These are phyloP conservation scores for Pyronema omphalodes DNA, from an alignment of 495 filamentous ascomycete genomes.

Conservation along the genomic window DNA sequence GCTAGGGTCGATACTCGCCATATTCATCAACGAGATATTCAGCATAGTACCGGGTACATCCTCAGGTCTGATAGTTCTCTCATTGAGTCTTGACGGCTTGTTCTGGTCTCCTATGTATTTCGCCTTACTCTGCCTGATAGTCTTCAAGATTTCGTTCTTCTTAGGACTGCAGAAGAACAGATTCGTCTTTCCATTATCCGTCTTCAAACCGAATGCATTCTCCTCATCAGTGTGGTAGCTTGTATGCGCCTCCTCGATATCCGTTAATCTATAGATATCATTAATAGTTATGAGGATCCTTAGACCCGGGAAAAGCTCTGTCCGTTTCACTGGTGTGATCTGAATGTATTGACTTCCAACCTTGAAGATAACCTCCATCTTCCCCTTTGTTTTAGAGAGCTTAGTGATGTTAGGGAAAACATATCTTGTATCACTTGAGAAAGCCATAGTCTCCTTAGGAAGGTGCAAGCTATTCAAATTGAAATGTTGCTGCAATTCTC, in stretches of 20 bases:
- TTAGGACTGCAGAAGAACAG: conserved; percentile 47
- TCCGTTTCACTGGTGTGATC: conserved; percentile 45
- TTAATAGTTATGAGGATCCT: conserved; percentile 42
- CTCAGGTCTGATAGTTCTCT: conserved; percentile 44
- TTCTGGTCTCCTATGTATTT: conserved; percentile 40
- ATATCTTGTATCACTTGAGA: conserved; percentile 42
- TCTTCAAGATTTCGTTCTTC: conserved; percentile 41
- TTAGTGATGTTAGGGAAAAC: conserved; percentile 45
- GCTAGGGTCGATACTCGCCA: conserved; percentile 37
- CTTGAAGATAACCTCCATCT: conserved; percentile 46
- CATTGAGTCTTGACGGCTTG: conserved; percentile 35
- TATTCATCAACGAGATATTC: conserved; percentile 45
- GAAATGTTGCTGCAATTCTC: conserved; percentile 45
- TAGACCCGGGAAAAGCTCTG: conserved; percentile 41
- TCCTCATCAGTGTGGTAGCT: conserved; percentile 45
- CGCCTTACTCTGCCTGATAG: conserved; percentile 38
- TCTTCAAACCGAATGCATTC: conserved; percentile 46
- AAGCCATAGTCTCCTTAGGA: conserved; percentile 47
- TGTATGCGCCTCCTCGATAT: conserved; percentile 41
- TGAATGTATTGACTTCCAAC: conserved; percentile 50
- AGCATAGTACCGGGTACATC: conserved; percentile 48
- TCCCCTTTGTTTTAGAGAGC: conserved; percentile 45
- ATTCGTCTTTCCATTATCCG: conserved; percentile 46
- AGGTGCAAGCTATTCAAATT: conserved; percentile 42
- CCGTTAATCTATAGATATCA: conserved; percentile 45